These are phyloP conservation scores for Allomyces macrogynus DNA, from an alignment of 192 early-diverging fungal species.

Conservation along the genomic window DNA sequence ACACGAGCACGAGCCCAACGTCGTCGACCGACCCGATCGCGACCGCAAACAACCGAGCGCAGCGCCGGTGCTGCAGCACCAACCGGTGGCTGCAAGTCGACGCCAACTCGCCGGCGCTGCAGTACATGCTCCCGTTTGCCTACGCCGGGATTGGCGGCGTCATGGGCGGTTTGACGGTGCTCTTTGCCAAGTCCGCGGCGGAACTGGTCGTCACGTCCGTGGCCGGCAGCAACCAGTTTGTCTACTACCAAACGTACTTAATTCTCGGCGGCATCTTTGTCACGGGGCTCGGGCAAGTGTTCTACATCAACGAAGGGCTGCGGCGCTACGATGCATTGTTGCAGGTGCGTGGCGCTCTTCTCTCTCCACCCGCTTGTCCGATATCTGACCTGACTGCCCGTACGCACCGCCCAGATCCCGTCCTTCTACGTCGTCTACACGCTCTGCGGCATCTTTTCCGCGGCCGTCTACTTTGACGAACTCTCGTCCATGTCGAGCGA, in stretches of 20 bases:
- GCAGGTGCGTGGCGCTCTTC: conserved; percentile 45
- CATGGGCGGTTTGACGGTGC: conserved; percentile 56
- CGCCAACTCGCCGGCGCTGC: conserved; percentile 19
- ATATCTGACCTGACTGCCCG: no score
- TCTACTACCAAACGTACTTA: conserved; percentile 34
- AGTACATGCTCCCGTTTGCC: conserved; percentile 39
- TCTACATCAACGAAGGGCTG: conserved; percentile 69
- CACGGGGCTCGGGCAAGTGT: conserved; percentile 56
- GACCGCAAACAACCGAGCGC: conserved; percentile 16
- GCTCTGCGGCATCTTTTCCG: background rate
- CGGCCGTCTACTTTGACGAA: background rate
- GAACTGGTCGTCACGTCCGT: conserved; percentile 46
- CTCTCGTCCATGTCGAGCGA: background rate
- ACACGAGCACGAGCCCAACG: background rate
- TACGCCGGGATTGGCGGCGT: conserved; percentile 55
- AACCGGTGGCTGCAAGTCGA: no score
- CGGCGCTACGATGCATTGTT: conserved; percentile 59
- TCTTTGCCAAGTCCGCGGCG: conserved; percentile 64
- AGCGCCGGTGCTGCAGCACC: no score
- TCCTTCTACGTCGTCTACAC: background rate
- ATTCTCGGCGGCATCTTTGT: conserved; percentile 47
- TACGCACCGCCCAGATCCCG: no score
- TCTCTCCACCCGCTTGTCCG: conserved; percentile 1
- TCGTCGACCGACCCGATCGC: conserved; percentile 17
- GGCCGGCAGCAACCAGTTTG: conserved; percentile 55